Evolutionary conservation across 768 basidiomycete genomes (phyloP).

Genomic region (Strobilomyces echinocephalus): DNA sequence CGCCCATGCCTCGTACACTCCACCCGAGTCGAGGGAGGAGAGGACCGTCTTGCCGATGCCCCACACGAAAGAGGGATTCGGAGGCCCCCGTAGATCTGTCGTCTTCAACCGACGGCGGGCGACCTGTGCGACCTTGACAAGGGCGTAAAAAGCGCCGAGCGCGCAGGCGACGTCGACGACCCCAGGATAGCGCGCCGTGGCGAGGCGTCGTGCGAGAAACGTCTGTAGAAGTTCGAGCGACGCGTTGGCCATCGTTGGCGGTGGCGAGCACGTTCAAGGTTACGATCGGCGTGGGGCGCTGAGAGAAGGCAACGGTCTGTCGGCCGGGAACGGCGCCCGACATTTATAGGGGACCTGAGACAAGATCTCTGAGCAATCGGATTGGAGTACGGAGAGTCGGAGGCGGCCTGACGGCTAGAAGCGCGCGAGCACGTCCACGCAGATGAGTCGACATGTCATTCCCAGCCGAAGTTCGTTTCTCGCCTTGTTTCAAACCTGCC

Average conservation of each 20-base stretch:
- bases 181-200: not conserved
- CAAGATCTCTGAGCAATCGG: too few species aligned
- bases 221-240: constrained; percentile 3
- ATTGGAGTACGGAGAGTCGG: too few species aligned
- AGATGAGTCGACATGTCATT: too few species aligned
- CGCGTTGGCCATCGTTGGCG: not conserved
- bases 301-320: too few species aligned
- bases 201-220: not conserved
- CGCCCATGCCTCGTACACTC: constrained; percentile 44
- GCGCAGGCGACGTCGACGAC: constrained; percentile 2
- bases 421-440: too few species aligned
- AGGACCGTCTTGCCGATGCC: constrained; percentile 6
- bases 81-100: constrained; percentile 21
- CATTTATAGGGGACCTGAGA: too few species aligned
- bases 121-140: constrained; percentile 6
- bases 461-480: too few species aligned
- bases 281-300: too few species aligned
- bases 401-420: too few species aligned
- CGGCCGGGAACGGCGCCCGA: too few species aligned
- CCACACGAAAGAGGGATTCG: constrained; percentile 15
- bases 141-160: constrained; percentile 2
- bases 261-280: too few species aligned
- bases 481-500: too few species aligned
- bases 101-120: constrained; percentile 9
- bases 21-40: constrained; percentile 23